Base-by-base conservation (phyloP, 345 rosid genomes). In the Gossypium arboreum region DNA sequence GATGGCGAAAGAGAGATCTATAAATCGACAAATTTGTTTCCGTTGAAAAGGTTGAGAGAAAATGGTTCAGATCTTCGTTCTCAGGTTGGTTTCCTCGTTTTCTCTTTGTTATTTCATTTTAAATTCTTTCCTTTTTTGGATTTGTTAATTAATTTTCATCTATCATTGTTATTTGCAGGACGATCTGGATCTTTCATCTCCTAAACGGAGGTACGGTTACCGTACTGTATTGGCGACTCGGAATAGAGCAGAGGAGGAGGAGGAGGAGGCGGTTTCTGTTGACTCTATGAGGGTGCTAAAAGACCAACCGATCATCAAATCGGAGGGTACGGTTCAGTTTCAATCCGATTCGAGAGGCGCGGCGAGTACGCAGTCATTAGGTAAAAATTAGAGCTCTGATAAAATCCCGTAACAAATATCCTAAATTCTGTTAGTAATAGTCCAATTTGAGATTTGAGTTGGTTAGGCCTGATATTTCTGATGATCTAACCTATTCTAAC, bases 11-110 rank as follows among this genome's bases (percentile, higher is more conserved):
- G 43, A 52, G 63, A 74, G 20, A 20, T 50, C 27, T 74, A 41
- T 2, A 75, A 68, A n/a, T 73, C 80, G 11, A 67, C 29, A 13
- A 63, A 66, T 3, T 67, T n/a, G 3, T 68, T 69, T 27, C 29
- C 83, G 2, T 34, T 73, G 77, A 84, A 86, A 78, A 76, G 83
- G 27, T 50, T 18, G 72, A 71, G 73, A 2, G 68, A 48, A 45
- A 71, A 68, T 62, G 55, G 59, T 18, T 44, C 83, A 54, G 85
- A 82, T 83, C 83, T 79, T 73, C 62, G 24, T 15, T 52, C 75
- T 70, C 83, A 70, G 81, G 88, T 85, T 34, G 1, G 52, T 29
- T 18, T 18, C 12, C 34, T 41, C 12, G 17, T 27, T 48, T 12
- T 50, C 11, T 73, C 27, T 12, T 16, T 54, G 5, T 54, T 15